Conservation (phyloP, 2,329 filamentous ascomycete genomes). For the Hymenoscyphus infarciens region DNA sequence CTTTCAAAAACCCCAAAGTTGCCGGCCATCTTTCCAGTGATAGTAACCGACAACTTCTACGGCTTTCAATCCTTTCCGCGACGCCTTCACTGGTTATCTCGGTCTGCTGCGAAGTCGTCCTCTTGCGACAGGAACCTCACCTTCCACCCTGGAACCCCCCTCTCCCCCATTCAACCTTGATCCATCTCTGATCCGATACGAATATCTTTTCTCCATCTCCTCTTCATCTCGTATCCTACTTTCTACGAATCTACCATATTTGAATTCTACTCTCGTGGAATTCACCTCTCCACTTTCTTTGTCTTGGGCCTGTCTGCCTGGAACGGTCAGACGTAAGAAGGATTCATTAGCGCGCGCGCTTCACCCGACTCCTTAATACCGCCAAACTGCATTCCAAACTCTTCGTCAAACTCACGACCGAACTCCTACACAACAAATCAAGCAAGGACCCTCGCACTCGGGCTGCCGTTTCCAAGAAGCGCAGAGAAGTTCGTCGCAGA, state of each 20-base stretch:
- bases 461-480: slow-evolving; percentile 32
- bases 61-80: slow-evolving; percentile 42
- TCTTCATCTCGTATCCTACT: not conserved
- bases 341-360: not conserved
- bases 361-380: slow-evolving; percentile 35
- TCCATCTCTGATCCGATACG: not conserved
- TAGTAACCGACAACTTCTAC: slow-evolving; percentile 35
- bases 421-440: slow-evolving; percentile 39
- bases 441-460: slow-evolving; percentile 32
- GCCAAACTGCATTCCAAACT: slow-evolving; percentile 70
- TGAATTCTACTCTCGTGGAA: not conserved
- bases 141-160: slow-evolving; percentile 9
- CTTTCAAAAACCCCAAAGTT: slow-evolving; percentile 35
- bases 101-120: slow-evolving; percentile 33
- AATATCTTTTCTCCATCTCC: not conserved
- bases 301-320: not conserved
- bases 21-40: slow-evolving; percentile 37
- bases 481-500: slow-evolving; percentile 36
- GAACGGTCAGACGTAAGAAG: not conserved
- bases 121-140: slow-evolving; percentile 36
- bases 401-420: slow-evolving; percentile 56
- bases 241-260: not conserved
- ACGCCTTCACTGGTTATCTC: slow-evolving; percentile 59
- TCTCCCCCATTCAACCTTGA: not conserved
- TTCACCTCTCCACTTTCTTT: not conserved